phyloP scores from a whole-genome alignment of 805 yeast genomes.

The Candida ficus region DNA sequence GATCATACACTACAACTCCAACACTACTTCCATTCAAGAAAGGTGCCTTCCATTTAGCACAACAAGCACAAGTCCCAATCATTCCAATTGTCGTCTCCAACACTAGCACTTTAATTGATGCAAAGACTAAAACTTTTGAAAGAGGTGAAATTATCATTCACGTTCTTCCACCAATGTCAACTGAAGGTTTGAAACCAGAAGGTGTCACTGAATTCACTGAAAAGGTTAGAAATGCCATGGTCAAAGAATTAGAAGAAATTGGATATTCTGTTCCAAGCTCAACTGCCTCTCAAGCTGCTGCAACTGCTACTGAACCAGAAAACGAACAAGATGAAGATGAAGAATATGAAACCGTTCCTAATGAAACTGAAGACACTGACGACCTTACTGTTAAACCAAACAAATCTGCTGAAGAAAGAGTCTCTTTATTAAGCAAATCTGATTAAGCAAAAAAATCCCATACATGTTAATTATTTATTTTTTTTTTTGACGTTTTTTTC shows the following conservation, averaged over 20 bases:
- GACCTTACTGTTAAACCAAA: slow-evolving; percentile 1
- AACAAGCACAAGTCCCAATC: slow-evolving; percentile 84
- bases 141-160: slow-evolving; percentile 71
- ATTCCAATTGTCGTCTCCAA: slow-evolving; percentile 87
- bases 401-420: slow-evolving; percentile 18
- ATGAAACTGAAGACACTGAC: slow-evolving; percentile 12
- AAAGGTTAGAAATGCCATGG: slow-evolving; percentile 57
- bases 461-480: no score
- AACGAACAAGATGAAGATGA: slow-evolving; percentile 8
- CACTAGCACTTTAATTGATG: slow-evolving; percentile 66
- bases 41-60: slow-evolving; percentile 97
- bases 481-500: no score
- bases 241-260: slow-evolving; percentile 28
- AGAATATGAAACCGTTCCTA: slow-evolving; percentile 21
- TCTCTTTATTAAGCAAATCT: slow-evolving; percentile 22
- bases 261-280: slow-evolving; percentile 34
- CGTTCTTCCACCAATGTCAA: slow-evolving; percentile 77
- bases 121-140: slow-evolving; percentile 59
- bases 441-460: not conserved
- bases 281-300: no score
- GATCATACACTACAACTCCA: slow-evolving; percentile 70
- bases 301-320: slow-evolving; percentile 1
- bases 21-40: slow-evolving; percentile 84
- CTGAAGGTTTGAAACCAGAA: slow-evolving; percentile 63
- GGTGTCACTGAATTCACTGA: slow-evolving; percentile 61